Base-by-base conservation (phyloP, 2,329 filamentous ascomycete species). In the Nothophaeocryptopus gaeumannii region DNA sequence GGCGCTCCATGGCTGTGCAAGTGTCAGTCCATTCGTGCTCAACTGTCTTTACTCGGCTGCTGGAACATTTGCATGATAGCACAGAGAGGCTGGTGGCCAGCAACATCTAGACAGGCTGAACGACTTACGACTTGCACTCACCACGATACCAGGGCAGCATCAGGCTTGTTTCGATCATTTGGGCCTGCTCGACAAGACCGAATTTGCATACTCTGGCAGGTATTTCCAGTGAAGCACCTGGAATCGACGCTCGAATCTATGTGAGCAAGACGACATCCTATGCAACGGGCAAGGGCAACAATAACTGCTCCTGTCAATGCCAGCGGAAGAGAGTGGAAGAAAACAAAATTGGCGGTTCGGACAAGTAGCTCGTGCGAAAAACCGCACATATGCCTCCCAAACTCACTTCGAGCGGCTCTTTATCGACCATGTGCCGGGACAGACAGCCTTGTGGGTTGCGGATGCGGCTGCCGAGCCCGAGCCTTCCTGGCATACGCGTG, bases 31-130 rank as follows among this genome's bases (percentile, higher is more conserved):
- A 7, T 38, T 57, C 32, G 54, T 47, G 10, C 34, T 57, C 2
- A 50, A 51, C 30, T 42, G 43, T 11, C 32, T 59, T 9, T 59
- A 59, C 34, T 37, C 51, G 7, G 52, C 47, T 5, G 54, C 36
- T 2, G 54, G 46, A 8, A 59, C 56, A 14, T 59, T 51, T 39
- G 51, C 54, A 2, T 59, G 54, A 51, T 54, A 53, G 31, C 39
- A 51, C 15, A 36, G 54, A 31, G 56, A 59, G 54, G 57, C 50
- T 30, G 44, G 48, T 7, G 50, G 39, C 2, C 44, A 48, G 8
- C n/a, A 15, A 13, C 41, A 53, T 42, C 44, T 58, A 3, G 20
- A 35, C 5, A 45, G 47, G 12, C 30, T 58, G 33, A 42, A 50
- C 10, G 34, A 41, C 2, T 33, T 58, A 16, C 43, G 55, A 31